phyloP scores from a whole-genome alignment of 2,329 filamentous ascomycete species.

The Fusarium goolgardi region DNA sequence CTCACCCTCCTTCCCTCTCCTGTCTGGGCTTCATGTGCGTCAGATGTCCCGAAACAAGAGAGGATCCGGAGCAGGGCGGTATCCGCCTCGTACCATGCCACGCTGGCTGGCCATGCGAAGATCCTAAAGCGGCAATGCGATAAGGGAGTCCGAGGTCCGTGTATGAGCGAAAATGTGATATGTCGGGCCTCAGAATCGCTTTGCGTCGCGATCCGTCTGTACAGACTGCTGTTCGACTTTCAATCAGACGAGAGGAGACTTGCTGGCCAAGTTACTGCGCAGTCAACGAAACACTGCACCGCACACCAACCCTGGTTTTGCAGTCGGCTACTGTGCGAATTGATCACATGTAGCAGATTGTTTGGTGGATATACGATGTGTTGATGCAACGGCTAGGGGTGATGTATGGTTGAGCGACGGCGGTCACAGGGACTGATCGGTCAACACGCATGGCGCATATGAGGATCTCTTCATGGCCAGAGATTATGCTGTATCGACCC shows the following conservation, averaged over 20 bases:
- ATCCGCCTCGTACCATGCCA: constrained; percentile 39
- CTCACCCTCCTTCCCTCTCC: constrained; percentile 2
- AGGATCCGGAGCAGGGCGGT: neutral
- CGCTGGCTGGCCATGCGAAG: constrained; percentile 42
- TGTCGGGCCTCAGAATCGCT: constrained; percentile 23
- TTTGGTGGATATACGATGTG: constrained; percentile 21
- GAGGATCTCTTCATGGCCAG: constrained; percentile 8
- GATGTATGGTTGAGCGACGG: constrained; percentile 10
- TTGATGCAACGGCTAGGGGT: constrained; percentile 7
- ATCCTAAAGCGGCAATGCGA: constrained; percentile 38
- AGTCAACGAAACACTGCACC: constrained; percentile 8
- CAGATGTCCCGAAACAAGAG: constrained; percentile 18
- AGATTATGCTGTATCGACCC: neutral
- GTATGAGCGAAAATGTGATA: constrained; percentile 27
- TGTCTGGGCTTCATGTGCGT: constrained; percentile 11
- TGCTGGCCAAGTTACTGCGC: constrained; percentile 8
- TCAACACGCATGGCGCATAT: constrained; percentile 5
- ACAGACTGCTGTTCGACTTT: neutral
- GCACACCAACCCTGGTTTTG: constrained; percentile 18
- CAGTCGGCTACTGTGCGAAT: constrained; percentile 43
- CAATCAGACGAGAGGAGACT: constrained; percentile 3
- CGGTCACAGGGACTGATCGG: constrained; percentile 9
- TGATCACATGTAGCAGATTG: constrained; percentile 42
- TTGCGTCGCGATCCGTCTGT: neutral
- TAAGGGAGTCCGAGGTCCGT: constrained; percentile 37